Evolutionary conservation across 345 rosid species (phyloP), one percentile per base, ranked within the genome.

Genomic region (Salix dunnii): DNA sequence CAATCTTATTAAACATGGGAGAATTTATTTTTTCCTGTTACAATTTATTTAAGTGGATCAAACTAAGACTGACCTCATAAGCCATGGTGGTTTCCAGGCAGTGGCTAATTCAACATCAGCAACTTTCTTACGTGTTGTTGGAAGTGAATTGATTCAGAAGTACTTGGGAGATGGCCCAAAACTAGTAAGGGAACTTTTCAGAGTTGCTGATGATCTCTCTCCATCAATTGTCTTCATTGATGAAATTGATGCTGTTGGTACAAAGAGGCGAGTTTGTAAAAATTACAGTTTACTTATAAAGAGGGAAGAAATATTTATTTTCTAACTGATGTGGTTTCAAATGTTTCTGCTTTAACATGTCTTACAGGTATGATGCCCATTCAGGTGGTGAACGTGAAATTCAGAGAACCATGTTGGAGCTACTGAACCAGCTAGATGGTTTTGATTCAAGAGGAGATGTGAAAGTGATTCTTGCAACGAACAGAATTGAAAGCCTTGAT

Each of bases 381-480:
- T 93, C 99, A 43, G 99, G 99, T 69, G 98, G 97, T 71, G 98
- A 96, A 71, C 97, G 97, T 78, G 98, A 94, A 85, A 96, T 96
- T 73, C 99, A 96, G 82, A 89, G 99, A 86, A 94, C 98, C 51
- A 96, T 96, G 99, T 89, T 96, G 85, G 99, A 96, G 64, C 83
- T 96, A 84, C 84, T 94, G 79, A 94, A 96, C 84, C 97, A 94
- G 79, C 86, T 96, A 70, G 98, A 94, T 83, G 99, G 99, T 33
- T 96, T 94, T 74, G 99, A 92, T 85, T 90, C 99, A 40, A 89
- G 97, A 84, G 99, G 96, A 84, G 98, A 96, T 66, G 98, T 96
- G 62, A 96, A 94, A 85, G 98, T 96, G 70, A 96, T 96, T 77
- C 93, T 94, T 27, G 99, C 99, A 2, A 94, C 98, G 14, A 96